Base-by-base conservation (phyloP, 2,329 filamentous ascomycete genomes). In the Pseudocercospora fuligena region DNA sequence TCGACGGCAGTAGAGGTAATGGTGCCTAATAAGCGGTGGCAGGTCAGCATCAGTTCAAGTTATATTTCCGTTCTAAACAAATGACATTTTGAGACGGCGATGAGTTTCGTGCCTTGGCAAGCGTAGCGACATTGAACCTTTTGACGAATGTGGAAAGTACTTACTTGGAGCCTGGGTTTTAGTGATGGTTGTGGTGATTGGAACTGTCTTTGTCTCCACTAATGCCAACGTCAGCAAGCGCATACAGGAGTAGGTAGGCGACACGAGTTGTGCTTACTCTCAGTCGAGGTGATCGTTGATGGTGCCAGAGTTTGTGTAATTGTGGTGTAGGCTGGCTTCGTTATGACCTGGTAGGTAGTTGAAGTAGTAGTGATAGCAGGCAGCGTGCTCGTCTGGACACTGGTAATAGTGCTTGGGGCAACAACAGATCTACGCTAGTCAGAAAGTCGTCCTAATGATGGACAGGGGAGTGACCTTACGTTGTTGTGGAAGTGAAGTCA, bases 241-340 rank as follows among this genome's bases (percentile, higher is more conserved):
- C 9, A 49, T 11, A 49, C n/a, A 11, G 14, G 9, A 14, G 11
- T 14, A 12, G 16, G 14, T 3, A 8, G n/a, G 6, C 2, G 25
- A 4, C 4, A 40, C 4, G 16, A 16, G 4, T 40, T 16, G 36
- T 25, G 16, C 46, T 49, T 21, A 49, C 46, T 25, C 23, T 49
- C 46, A 12, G 46, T 51, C 9, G 47, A 51, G 14, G 47, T 51
- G 5, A 51, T 51, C 5, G 61, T 63, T 5, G 61, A 63, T 4
- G 61, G 61, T 9, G 61, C 61, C 19, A 57, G 51, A 23, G 53
- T 63, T 36, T 47, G 29, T 4, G 61, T 63, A 3, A 53, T 63
- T 14, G 61, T 63, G 8, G 19, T 40, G 27, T 57, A 63, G 21
- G 54, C 53, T 8, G 61, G 51, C n/a, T n/a, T 63, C 29, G 53